Percentiles rank a stretch among this genome's conserved stretches.
Evolutionary conservation across 495 filamentous ascomycete genomes (phyloP).

Genomic region (Aspergillus baeticus): DNA sequence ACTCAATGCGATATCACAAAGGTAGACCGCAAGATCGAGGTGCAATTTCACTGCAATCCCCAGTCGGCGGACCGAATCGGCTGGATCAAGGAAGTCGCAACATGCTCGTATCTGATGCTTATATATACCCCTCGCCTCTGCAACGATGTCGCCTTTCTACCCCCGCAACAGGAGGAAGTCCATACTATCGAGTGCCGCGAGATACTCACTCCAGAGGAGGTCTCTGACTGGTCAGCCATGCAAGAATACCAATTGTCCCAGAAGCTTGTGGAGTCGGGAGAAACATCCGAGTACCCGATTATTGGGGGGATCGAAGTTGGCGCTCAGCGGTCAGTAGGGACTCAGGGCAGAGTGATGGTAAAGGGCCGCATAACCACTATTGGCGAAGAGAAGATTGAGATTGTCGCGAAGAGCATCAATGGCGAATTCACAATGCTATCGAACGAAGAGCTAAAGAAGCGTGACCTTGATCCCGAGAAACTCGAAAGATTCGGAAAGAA

Average conservation of each 20-base stretch:
- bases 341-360: conserved; percentile 55
- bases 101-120: conserved; percentile 93
- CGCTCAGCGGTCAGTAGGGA: conserved; percentile 54
- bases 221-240: conserved; percentile 54
- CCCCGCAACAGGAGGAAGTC: conserved; percentile 76
- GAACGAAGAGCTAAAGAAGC: conserved; percentile 63
- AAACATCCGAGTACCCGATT: conserved; percentile 33
- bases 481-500: conserved; percentile 64
- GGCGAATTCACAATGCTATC: conserved; percentile 52
- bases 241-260: conserved; percentile 44
- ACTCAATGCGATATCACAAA: conserved; percentile 90
- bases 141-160: conserved; percentile 87
- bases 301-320: conserved; percentile 63
- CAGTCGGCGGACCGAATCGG: conserved; percentile 79
- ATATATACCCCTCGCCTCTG: conserved; percentile 92
- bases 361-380: conserved; percentile 44
- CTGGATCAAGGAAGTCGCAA: conserved; percentile 93
- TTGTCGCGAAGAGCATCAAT: conserved; percentile 55
- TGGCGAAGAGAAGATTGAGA: conserved; percentile 46
- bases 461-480: conserved; percentile 66
- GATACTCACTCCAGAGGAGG: conserved; percentile 59
- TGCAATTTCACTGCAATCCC: conserved; percentile 92
- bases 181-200: conserved; percentile 76
- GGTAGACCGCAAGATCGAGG: conserved; percentile 79
- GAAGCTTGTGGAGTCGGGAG: conserved; percentile 34